phyloP scores from a whole-genome alignment of 1,284 basidiomycete species.

The Sporisorium exsertum region DNA sequence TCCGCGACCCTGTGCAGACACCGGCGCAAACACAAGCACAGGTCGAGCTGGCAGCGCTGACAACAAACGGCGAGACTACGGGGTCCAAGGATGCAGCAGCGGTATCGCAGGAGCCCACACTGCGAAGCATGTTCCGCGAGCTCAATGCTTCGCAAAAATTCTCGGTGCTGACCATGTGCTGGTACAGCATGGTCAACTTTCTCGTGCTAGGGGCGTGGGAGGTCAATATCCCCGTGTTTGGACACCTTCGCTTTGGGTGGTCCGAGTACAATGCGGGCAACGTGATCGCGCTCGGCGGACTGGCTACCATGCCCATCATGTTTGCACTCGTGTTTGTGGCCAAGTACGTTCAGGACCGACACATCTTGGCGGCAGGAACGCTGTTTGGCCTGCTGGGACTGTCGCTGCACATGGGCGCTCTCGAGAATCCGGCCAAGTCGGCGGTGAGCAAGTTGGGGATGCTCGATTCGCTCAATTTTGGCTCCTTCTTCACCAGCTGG shows the following conservation, averaged over 20 bases:
- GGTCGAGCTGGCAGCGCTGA: conserved; percentile 14
- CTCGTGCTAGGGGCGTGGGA: conserved; percentile 54
- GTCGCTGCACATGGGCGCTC: conserved; percentile 48
- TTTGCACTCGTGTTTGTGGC: conserved; percentile 49
- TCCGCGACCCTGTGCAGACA: conserved; percentile 26
- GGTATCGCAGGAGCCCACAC: conserved; percentile 13
- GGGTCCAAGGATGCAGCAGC: background rate
- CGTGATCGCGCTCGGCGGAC: conserved; percentile 46
- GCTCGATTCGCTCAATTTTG: conserved; percentile 38
- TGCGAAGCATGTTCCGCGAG: conserved; percentile 32
- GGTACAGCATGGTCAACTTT: conserved; percentile 55
- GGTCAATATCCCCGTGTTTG: conserved; percentile 52
- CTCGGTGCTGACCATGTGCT: conserved; percentile 51
- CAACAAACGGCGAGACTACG: background rate
- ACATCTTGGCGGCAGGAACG: conserved; percentile 38
- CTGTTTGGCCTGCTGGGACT: conserved; percentile 44
- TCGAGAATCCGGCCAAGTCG: conserved; percentile 34
- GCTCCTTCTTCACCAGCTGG: conserved; percentile 52
- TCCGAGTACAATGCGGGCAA: conserved; percentile 52
- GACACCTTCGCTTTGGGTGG: conserved; percentile 40
- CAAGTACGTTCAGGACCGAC: conserved; percentile 44
- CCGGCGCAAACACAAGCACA: background rate
- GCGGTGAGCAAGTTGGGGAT: conserved; percentile 18
- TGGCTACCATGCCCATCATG: conserved; percentile 48
- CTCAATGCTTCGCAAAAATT: conserved; percentile 40